A percentile compares a stretch with the other conserved stretches of the same genome.
These are phyloP conservation scores for Neocucurbitaria cava DNA, from an alignment of 2,329 filamentous ascomycete genomes.

Conservation along the genomic window DNA sequence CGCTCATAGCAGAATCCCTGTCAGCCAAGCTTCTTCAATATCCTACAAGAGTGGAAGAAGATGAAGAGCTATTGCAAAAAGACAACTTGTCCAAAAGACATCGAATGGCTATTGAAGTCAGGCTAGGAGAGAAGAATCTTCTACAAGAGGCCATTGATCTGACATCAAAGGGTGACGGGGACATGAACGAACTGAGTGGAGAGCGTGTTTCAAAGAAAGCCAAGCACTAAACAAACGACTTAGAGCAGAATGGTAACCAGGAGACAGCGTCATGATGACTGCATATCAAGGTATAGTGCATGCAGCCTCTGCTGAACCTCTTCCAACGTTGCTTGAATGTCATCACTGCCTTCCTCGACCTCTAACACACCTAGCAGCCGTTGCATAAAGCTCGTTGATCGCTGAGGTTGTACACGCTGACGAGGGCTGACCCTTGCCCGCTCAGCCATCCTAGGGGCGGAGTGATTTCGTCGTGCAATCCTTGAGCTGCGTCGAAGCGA, in stretches of 20 bases:
- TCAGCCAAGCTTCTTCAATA: constrained; percentile 20
- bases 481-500: background rate
- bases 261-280: background rate
- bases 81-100: constrained; percentile 13
- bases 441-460: background rate
- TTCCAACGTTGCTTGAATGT: constrained; percentile 2
- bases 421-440: background rate
- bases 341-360: constrained; percentile 1
- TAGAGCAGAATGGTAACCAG: background rate
- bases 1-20: constrained; percentile 13
- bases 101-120: constrained; percentile 27
- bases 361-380: constrained; percentile 4
- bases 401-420: background rate
- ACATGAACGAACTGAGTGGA: background rate
- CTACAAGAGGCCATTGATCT: constrained; percentile 21
- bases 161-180: background rate
- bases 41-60: constrained; percentile 17
- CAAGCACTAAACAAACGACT: background rate
- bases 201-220: background rate
- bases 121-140: constrained; percentile 27
- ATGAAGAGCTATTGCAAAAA: constrained; percentile 15
- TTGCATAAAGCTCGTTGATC: background rate
- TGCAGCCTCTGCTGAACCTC: constrained; percentile 4
- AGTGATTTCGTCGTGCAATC: background rate
- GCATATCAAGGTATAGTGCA: background rate